Evolutionary conservation across 2,329 filamentous ascomycete species (phyloP), one percentile per base, ranked within the genome.

Genomic region (Tolypocladium endophyticum): DNA sequence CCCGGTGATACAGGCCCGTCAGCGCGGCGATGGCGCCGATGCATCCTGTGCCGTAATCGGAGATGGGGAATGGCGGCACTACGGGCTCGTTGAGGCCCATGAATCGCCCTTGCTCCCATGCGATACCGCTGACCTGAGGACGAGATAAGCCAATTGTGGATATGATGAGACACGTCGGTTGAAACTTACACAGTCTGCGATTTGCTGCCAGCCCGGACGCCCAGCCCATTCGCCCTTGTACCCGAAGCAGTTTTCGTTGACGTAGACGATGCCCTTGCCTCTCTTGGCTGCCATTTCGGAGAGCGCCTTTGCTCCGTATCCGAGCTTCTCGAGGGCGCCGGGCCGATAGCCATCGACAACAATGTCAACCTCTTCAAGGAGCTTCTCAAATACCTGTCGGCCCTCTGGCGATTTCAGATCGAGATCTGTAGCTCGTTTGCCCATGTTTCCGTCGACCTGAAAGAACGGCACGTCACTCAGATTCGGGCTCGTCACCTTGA

Each of bases 401-500:
- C 85, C 85, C n/a, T 72, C 69, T 0, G 74, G 61, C 0, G 78
- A 76, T 64, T 85, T 85, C 11, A 90, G 76, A 62, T 90, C 80
- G 7, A 90, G 73, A 25, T 87, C 83, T 1, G 80, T 78, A 0
- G 85, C 80, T 63, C 86, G 86, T 69, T 90, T 90, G 30, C 87
- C 87, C 67, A 86, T 83, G 68, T 89, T 90, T 16, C 86, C 83
- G 64, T 90, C 87, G 1, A 89, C 81, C 65, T 89, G 87, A 71
- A 89, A 89, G 71, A 87, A 87, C 0, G 86, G 85, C 1, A 90
- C 84, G 61, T 90, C 87, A 5, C 83, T 82, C n/a, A 91, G 77
- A 54, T 83, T 76, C 0, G 85, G 81, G 9, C 83, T 84, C 3
- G 87, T 90, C 54, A 91, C 78, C 66, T 90, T 88, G 64, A 92